Base-by-base conservation (phyloP, 495 filamentous ascomycete species). In the Arthonia radiata region DNA sequence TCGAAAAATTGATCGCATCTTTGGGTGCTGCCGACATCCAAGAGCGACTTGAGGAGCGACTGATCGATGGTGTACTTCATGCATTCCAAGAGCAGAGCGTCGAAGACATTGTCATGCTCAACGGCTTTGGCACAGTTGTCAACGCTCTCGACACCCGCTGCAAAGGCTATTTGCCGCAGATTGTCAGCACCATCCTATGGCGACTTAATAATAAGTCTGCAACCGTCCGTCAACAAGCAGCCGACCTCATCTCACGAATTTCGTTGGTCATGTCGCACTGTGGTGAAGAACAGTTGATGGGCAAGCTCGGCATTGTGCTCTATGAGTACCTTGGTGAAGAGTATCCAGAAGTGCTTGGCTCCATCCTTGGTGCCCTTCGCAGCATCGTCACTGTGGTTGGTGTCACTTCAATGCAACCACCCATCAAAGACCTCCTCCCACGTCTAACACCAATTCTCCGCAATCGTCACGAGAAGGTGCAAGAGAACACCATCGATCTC, bases 301-400 rank as follows among this genome's bases (percentile, higher is more conserved):
- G 76, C 42, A 94, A 94, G 49, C 67, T 99, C 23, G 78, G 82
- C 42, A 61, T 82, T 23, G 81, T 93, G n/a, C 66, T 99, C 11
- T 99, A 94, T 48, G 89, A 99, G 52, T 94, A 93, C 44, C 64
- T 99, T 12, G 89, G 89, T 51, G 89, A 99, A 53, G 89, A 99
- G 46, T 99, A 99, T 40, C 89, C 89, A 4, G 89, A 99, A 47
- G 89, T 94, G 15, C 63, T 99, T 4, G 89, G 89, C 26, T 93
- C 82, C 2, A 99, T 99, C 42, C 61, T 99, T 17, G 81, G 86
- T 32, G 89, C 89, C 18, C 60, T 99, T 9, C 72, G 89, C 23
- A 81, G 78, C 26, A 94, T 99, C 48, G 89, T 99, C 38, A 92
- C 86, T 0, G 89, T 94, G 16, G 82, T 99, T 23, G 89, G 89